Evolutionary conservation across 441 rosid genomes (phyloP), one percentile per base, ranked within the genome.

Genomic region (Eutrema salsugineum): DNA sequence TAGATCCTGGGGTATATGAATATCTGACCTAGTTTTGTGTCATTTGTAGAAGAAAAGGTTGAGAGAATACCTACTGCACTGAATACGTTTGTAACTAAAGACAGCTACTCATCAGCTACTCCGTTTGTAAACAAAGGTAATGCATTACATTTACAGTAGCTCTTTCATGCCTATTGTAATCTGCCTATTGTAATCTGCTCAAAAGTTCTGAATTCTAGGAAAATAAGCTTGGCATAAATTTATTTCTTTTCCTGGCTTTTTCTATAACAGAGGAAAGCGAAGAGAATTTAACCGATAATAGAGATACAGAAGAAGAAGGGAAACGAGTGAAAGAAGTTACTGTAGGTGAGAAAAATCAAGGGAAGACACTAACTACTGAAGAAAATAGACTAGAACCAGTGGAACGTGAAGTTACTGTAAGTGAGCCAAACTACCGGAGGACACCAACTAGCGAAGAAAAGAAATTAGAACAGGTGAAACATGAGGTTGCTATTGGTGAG

Each of bases 71-170:
- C 22, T 38, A 40, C 30, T 17, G 32, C 40, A 8, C 43, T 65
- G 66, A 53, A 74, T 17, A 54, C 68, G 5, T n/a, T n/a, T n/a
- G 75, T 27, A 77, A 35, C 54, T 56, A 68, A 63, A 63, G 47
- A 60, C 20, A 55, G 56, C 48, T 67, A 54, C 11, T 59, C 69
- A 51, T 46, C 70, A 67, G 44, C 65, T 69, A 70, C 66, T 35
- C 77, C 51, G 4, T 51, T 50, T 60, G 56, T 63, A 43, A 77
- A 61, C 57, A 61, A 68, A 72, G 86, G 87, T 86, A 75, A 38
- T 50, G 43, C 30, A 15, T 11, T 40, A 42, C 66, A 22, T 22
- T n/a, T 17, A 44, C 27, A 19, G 1, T n/a, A 17, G 57, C 48
- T 65, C 43, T 12, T 11, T 33, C 14, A 7, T 27, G 44, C 15